Evolutionary conservation across 78 protist genomes (phyloP), one percentile per base, ranked within the genome.

Genomic region (Dictyostelium capitatum): DNA sequence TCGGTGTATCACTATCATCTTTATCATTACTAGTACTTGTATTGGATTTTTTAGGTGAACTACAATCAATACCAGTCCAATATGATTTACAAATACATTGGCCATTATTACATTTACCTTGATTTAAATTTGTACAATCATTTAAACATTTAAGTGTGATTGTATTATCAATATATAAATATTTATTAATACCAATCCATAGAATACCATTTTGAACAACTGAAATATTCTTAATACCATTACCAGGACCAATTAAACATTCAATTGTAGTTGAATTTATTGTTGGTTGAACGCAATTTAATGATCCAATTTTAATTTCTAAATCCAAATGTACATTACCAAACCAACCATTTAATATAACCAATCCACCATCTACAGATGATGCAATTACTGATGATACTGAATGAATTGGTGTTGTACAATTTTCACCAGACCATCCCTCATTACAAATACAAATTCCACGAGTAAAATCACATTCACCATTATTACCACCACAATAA

Each of bases 61-160:
- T 72, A 28, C 46, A n/a, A 72, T 69, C 70, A 48, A 72, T 28
- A 67, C 43, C 54, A 6, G 17, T 43, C 50, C 89, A 70, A 1
- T 5, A 23, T 23, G 51, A 15, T 1, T 4, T 15, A 19, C 67
- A 47, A 10, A 67, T 1, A 28, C 89, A 82, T 14, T 41, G 46
- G 2, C 79, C 79, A 43, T 11, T 72, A 19, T 59, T 19, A 46
- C 79, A 72, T 10, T 20, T n/a, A 43, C 79, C 79, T 15, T 72
- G 75, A 6, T 17, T 41, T 46, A 3, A 3, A 8, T 43, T n/a
- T 9, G 41, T 72, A 43, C 79, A 72, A 43, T 72, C 2, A 72
- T 72, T 72, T 46, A 43, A 43, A 46, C 79, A 72, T 15, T 2
- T 72, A 20, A 11, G 50, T 43, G 17, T 19, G 4, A 0, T 20